Percentiles rank a stretch among this genome's conserved stretches.
These are phyloP conservation scores for Lophiostoma macrostomum DNA, from an alignment of 495 filamentous ascomycete species.

Conservation along the genomic window DNA sequence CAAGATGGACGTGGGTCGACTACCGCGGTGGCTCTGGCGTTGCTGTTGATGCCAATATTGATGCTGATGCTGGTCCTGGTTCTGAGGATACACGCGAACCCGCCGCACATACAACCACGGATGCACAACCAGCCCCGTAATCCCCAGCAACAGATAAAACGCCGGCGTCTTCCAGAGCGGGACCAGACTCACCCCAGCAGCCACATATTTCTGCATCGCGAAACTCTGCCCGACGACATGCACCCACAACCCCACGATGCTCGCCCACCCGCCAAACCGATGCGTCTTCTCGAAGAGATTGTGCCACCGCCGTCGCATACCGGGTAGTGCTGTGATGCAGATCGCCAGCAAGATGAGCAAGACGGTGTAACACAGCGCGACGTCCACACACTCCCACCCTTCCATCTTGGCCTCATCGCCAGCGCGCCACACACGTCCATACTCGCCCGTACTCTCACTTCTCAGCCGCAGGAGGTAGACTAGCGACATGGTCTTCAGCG, in stretches of 20 bases:
- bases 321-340: not conserved
- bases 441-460: too few species aligned
- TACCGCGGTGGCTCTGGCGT: not conserved
- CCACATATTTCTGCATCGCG: too few species aligned
- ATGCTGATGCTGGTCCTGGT: too few species aligned
- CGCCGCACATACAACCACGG: not conserved
- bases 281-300: not conserved
- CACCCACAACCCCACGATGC: not conserved
- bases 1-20: too few species aligned
- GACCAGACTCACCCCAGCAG: too few species aligned
- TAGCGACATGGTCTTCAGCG: not conserved
- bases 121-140: not conserved
- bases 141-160: not conserved
- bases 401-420: too few species aligned
- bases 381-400: not conserved
- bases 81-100: too few species aligned
- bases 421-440: not conserved
- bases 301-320: not conserved
- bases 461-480: too few species aligned
- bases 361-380: not conserved
- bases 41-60: not conserved
- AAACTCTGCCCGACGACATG: not conserved
- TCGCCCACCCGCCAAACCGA: constrained; percentile 1
- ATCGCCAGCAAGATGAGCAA: not conserved
- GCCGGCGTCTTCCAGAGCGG: not conserved